These are phyloP conservation scores for Gossypium lobatum DNA, from an alignment of 441 rosid species.

Conservation along the genomic window DNA sequence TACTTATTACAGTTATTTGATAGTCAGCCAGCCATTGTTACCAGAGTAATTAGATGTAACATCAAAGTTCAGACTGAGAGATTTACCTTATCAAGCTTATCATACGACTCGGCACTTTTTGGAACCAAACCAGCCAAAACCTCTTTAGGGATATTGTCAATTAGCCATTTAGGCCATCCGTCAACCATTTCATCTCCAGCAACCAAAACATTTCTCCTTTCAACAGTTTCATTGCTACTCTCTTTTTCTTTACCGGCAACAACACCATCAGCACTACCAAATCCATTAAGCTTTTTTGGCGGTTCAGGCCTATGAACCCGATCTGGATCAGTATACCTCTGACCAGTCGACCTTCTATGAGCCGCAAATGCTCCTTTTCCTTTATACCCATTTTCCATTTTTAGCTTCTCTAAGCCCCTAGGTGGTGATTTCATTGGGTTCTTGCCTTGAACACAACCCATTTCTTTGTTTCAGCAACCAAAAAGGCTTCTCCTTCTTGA, in stretches of 20 bases:
- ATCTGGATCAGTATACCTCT: slow-evolving; percentile 23
- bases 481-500: background rate
- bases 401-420: slow-evolving; percentile 29
- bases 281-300: slow-evolving; percentile 10
- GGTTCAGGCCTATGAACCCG: slow-evolving; percentile 15
- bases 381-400: slow-evolving; percentile 33
- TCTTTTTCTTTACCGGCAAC: slow-evolving; percentile 8
- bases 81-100: slow-evolving; percentile 50
- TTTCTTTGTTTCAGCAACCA: slow-evolving; percentile 13
- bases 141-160: slow-evolving; percentile 44
- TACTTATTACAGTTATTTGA: background rate
- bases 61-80: background rate
- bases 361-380: slow-evolving; percentile 13
- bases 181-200: slow-evolving; percentile 27
- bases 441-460: slow-evolving; percentile 48
- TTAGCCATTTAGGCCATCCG: slow-evolving; percentile 69
- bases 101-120: slow-evolving; percentile 53
- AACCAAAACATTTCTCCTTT: background rate
- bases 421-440: slow-evolving; percentile 25
- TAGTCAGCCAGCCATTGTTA: background rate
- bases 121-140: slow-evolving; percentile 50
- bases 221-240: slow-evolving; percentile 14
- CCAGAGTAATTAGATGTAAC: background rate
- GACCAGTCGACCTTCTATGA: slow-evolving; percentile 36
- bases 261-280: slow-evolving; percentile 9